Evolutionary conservation across 257 asterid genomes (phyloP).

Genomic region (Solanum raphanifolium): DNA sequence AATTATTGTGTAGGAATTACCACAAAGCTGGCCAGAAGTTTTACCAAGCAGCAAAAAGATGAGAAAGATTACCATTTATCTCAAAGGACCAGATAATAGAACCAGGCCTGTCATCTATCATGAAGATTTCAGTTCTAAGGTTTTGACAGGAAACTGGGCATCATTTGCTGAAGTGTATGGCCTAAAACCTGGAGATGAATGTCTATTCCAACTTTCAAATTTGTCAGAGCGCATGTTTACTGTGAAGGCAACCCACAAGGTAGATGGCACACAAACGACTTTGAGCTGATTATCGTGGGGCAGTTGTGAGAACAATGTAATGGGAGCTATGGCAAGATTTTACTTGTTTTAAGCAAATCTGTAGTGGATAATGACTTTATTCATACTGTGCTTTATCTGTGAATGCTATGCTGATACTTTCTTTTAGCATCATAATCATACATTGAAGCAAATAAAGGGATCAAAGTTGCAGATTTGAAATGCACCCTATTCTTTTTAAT

Average conservation of each 20-base stretch:
- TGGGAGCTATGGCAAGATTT: background rate
- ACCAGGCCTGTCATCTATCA: conserved; percentile 4
- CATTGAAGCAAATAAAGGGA: background rate
- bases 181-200: conserved; percentile 9
- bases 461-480: background rate
- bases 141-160: conserved; percentile 4
- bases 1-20: conserved; percentile 8
- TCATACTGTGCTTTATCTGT: background rate
- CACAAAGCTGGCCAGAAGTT: background rate
- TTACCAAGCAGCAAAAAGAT: background rate
- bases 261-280: background rate
- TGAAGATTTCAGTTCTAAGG: background rate
- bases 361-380: background rate
- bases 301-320: background rate
- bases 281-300: background rate
- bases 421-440: background rate
- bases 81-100: conserved; percentile 2
- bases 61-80: background rate
- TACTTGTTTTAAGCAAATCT: background rate
- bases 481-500: background rate
- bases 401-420: background rate
- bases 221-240: background rate
- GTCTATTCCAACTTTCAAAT: background rate
- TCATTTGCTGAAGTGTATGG: background rate
- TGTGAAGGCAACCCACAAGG: background rate